A percentile compares a stretch with the other conserved stretches of the same genome.
Evolutionary conservation across 352 stramenopile species (phyloP).

Genomic region (Phytophthora fragariaefolia): DNA sequence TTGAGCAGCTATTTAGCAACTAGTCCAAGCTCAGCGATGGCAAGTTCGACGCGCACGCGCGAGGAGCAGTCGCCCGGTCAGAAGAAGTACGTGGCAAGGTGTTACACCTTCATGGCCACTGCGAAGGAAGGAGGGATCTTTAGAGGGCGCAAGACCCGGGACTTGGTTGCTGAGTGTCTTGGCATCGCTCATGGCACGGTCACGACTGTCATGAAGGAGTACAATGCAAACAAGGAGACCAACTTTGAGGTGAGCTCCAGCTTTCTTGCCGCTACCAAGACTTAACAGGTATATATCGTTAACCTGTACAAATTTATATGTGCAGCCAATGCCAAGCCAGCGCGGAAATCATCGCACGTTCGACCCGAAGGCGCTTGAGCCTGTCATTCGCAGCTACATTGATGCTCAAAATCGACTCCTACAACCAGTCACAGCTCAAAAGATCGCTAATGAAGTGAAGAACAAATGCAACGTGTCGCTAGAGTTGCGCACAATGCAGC

Average conservation of each 20-base stretch:
- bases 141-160: too few species aligned
- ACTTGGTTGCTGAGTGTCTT: background rate
- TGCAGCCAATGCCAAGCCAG: background rate
- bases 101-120: too few species aligned
- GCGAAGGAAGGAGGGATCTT: too few species aligned
- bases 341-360: background rate
- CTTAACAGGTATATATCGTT: background rate
- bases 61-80: too few species aligned
- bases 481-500: slow-evolving; percentile 3
- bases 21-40: too few species aligned
- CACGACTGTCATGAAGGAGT: slow-evolving; percentile 4
- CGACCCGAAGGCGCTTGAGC: background rate
- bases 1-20: too few species aligned
- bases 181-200: slow-evolving; percentile 1
- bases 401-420: background rate
- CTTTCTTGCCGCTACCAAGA: background rate
- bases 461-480: background rate
- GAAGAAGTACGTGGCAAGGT: too few species aligned
- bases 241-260: background rate
- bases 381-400: slow-evolving; percentile 1
- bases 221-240: background rate
- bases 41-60: too few species aligned
- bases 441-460: background rate
- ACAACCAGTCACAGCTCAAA: background rate
- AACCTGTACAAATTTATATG: slow-evolving; percentile 1